These are phyloP conservation scores for Liquidambar formosana DNA, from an alignment of 164 flowering plant species.

Conservation along the genomic window DNA sequence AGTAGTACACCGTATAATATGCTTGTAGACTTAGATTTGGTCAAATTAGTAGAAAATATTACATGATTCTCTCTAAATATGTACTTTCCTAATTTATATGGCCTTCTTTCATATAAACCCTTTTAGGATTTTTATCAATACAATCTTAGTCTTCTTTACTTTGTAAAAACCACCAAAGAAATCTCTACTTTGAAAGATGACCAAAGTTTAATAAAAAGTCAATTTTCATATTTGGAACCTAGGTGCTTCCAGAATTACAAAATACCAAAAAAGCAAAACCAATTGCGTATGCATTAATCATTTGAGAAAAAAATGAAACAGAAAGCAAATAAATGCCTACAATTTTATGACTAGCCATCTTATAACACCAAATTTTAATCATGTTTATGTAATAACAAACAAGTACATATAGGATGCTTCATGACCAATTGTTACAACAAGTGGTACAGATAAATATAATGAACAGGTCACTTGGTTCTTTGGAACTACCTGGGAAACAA, in stretches of 20 bases:
- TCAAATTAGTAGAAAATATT: no score
- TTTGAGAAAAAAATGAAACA: not conserved
- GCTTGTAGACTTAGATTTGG: no score
- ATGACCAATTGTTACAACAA: not conserved
- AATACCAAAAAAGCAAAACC: not conserved
- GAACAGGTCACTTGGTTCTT: not conserved
- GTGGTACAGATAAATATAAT: not conserved
- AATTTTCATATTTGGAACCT: not conserved
- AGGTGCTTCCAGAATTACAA: not conserved
- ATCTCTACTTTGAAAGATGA: not conserved
- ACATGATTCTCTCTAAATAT: no score
- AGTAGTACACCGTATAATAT: no score
- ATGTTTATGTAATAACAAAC: not conserved
- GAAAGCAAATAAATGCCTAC: not conserved
- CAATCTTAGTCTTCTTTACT: no score
- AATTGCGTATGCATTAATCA: not conserved
- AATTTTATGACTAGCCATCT: not conserved
- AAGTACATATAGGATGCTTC: not conserved
- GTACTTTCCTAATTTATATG: no score
- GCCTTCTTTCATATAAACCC: no score
- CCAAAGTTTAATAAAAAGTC: not conserved
- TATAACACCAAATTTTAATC: not conserved
- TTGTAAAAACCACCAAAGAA: conserved; percentile 2
- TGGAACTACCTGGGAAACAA: conserved; percentile 81
- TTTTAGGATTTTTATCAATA: no score